phyloP scores from a whole-genome alignment of 306 rosid genomes.

The Fragaria nilgerrensis region DNA sequence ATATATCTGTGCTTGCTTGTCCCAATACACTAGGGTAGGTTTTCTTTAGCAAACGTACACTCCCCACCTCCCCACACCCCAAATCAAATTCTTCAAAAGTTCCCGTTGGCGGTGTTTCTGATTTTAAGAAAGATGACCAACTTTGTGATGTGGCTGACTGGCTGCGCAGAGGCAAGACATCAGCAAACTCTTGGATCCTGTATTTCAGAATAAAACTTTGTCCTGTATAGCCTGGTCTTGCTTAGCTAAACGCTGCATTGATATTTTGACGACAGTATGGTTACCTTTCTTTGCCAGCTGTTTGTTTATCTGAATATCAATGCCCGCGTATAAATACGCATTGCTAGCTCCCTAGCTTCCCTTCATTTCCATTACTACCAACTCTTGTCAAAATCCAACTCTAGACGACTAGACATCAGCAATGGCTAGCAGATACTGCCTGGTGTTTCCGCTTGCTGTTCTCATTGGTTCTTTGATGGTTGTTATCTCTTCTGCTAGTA shows the following conservation, averaged over 20 bases:
- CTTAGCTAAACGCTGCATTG: neutral
- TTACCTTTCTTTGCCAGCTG: neutral
- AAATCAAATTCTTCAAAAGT: neutral
- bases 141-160: neutral
- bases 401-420: conserved; percentile 34
- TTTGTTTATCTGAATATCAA: neutral
- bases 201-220: neutral
- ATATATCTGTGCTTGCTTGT: neutral
- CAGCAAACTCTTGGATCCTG: neutral
- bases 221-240: neutral
- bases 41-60: neutral
- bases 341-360: too few species aligned
- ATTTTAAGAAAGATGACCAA: neutral
- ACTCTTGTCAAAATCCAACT: neutral
- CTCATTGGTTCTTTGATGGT: conserved; percentile 26
- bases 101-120: neutral
- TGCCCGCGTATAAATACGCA: neutral
- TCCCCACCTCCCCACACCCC: neutral
- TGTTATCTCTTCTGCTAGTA: conserved; percentile 29
- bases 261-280: neutral
- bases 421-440: conserved; percentile 26
- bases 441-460: conserved; percentile 14
- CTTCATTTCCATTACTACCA: neutral
- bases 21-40: neutral
- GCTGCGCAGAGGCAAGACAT: neutral